Base-by-base conservation (phyloP, 2,329 filamentous ascomycete genomes). In the Pseudogymnoascus sp. region DNA sequence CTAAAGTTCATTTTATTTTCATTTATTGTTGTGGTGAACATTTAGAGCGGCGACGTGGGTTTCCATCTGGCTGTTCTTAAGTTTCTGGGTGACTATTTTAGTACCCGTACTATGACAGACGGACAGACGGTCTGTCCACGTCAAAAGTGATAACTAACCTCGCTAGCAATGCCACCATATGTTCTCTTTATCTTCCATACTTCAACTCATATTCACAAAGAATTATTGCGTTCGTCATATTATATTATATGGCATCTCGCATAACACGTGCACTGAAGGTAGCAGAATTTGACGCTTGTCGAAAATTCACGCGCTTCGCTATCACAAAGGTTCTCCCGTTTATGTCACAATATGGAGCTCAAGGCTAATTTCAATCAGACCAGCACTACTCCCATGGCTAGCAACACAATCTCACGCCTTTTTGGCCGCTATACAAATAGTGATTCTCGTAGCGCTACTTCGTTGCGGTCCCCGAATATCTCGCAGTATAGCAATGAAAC, bases 61-160 rank as follows among this genome's bases (percentile, higher is more conserved):
- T 16, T 23, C n/a, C 23, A 52, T 5, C n/a, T 12, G 16, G 14
- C 12, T 45, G 21, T n/a, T 31, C 8, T 5, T 18, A 18, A 31
- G 45, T 7, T 5, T 52, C 43, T 55, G 25, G 45, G 14, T 33
- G 45, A 33, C 45, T 55, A 55, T 18, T 55, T 33, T 55, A 55
- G 45, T 33, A 55, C n/a, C 25, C 25, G 25, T 55, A 33, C 45
- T 55, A 55, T 33, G 25, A 55, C 25, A 12, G 49, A 33, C 28
- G 5, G 49, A 12, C 16, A 21, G 28, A 33, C 25, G 12, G 49
- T 18, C n/a, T 5, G 45, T 16, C n/a, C 28, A 55, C 6, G 25
- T 33, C 45, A 55, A 55, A 55, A 55, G 45, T 55, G 45, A 55
- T 55, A 55, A 55, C 45, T 55, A 55, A 33, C 45, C 25, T 4